A percentile compares a stretch with the other conserved stretches of the same genome.
Conservation (phyloP, 495 filamentous ascomycete genomes). For the Xylaria scruposa region DNA sequence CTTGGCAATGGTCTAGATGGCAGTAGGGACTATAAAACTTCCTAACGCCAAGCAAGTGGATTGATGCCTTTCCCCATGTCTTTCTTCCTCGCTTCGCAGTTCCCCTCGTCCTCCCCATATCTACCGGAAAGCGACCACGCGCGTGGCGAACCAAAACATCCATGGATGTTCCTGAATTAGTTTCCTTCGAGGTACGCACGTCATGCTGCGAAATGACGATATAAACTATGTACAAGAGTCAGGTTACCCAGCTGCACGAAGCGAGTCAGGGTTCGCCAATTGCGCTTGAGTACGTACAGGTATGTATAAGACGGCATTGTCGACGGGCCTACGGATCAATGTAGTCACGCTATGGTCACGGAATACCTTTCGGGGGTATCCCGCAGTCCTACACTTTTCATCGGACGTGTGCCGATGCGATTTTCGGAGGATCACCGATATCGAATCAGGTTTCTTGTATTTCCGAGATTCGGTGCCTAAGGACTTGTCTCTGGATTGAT, state of each 20-base stretch:
- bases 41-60: slow-evolving; percentile 7
- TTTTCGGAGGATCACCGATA: slow-evolving; percentile 16
- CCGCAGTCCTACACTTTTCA: background rate
- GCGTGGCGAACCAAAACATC: background rate
- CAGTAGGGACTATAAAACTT: background rate
- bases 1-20: slow-evolving; percentile 12
- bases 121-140: slow-evolving; percentile 4
- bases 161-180: slow-evolving; percentile 19
- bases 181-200: background rate
- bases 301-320: background rate
- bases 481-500: background rate
- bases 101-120: slow-evolving; percentile 15
- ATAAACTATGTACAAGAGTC: background rate
- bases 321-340: slow-evolving; percentile 7
- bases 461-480: background rate
- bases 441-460: slow-evolving; percentile 12
- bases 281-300: slow-evolving; percentile 8
- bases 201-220: slow-evolving; percentile 14
- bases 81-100: background rate
- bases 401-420: slow-evolving; percentile 12
- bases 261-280: slow-evolving; percentile 16
- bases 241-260: background rate
- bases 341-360: background rate
- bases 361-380: slow-evolving; percentile 2
- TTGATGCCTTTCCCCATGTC: background rate